These are phyloP conservation scores for Daldinia vernicosa DNA, from an alignment of 495 filamentous ascomycete species.

Conservation along the genomic window DNA sequence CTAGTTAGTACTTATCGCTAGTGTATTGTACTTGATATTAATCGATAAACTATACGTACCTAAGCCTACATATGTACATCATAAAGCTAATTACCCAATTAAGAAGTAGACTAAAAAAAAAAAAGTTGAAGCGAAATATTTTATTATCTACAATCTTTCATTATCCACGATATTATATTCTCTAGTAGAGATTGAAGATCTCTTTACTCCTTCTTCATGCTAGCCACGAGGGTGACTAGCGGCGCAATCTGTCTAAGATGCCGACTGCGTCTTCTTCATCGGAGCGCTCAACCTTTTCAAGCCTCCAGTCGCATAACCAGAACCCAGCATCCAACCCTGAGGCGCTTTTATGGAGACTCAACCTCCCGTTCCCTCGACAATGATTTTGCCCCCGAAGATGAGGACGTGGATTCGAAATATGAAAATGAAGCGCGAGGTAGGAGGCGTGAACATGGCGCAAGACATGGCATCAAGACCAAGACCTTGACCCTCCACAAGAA, in stretches of 20 bases:
- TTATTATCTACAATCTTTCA: not conserved
- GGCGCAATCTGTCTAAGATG: conserved; percentile 62
- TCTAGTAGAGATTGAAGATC: not conserved
- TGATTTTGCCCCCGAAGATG: not conserved
- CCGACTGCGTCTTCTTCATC: conserved; percentile 49
- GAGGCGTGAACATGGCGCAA: not conserved
- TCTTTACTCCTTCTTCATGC: conserved; percentile 49
- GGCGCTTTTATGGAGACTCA: conserved; percentile 24
- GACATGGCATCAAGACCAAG: not conserved
- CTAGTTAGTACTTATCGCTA: not conserved
- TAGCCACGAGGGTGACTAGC: conserved; percentile 48
- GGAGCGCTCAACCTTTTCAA: conserved; percentile 20
- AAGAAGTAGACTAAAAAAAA: conserved; percentile 15
- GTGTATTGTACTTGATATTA: no score
- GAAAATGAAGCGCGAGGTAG: not conserved
- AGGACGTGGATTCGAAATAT: not conserved
- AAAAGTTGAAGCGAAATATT: conserved; percentile 6
- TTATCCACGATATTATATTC: not conserved
- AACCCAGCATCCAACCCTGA: conserved; percentile 24
- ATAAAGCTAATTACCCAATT: conserved; percentile 11
- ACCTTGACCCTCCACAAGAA: conserved; percentile 39
- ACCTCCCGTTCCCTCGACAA: not conserved
- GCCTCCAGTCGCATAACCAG: conserved; percentile 15
- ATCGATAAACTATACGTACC: not conserved
- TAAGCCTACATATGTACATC: not conserved